phyloP scores from a whole-genome alignment of 2,329 filamentous ascomycete species.

The Nigrospora osmanthi region DNA sequence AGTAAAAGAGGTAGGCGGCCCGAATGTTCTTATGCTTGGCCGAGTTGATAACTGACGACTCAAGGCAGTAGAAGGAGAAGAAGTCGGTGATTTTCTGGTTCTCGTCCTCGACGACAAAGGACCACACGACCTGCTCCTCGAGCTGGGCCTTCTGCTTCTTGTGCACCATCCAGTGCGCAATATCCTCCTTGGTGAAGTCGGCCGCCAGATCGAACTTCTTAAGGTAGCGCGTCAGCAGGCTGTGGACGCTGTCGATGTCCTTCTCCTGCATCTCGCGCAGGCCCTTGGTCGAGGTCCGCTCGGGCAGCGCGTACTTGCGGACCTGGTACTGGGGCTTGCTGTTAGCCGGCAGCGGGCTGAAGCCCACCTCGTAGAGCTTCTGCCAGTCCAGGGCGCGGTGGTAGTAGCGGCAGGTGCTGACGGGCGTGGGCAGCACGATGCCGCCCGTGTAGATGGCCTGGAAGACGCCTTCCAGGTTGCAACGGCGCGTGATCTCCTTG shows the following conservation, averaged over 20 bases:
- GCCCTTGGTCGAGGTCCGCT: slow-evolving; percentile 62
- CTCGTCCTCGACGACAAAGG: slow-evolving; percentile 76
- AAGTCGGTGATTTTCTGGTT: slow-evolving; percentile 88
- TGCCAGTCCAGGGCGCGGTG: slow-evolving; percentile 92
- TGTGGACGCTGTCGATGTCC: slow-evolving; percentile 69
- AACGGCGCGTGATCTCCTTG: slow-evolving; percentile 92
- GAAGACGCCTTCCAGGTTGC: slow-evolving; percentile 79
- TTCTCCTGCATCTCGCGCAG: slow-evolving; percentile 72
- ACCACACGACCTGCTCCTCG: slow-evolving; percentile 82
- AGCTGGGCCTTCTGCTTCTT: slow-evolving; percentile 45
- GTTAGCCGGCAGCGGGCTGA: slow-evolving; percentile 76
- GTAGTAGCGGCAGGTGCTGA: slow-evolving; percentile 92
- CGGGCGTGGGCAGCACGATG: slow-evolving; percentile 80
- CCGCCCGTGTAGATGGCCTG: slow-evolving; percentile 92
- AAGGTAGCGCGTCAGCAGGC: slow-evolving; percentile 70
- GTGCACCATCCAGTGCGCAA: slow-evolving; percentile 81
- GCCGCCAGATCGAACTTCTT: slow-evolving; percentile 77
- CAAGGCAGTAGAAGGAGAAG: slow-evolving; percentile 92
- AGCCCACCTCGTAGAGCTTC: slow-evolving; percentile 90
- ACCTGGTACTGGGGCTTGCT: slow-evolving; percentile 84
- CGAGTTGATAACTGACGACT: slow-evolving; percentile 81
- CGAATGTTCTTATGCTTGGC: slow-evolving; percentile 67
- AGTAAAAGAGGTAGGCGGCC: slow-evolving; percentile 96
- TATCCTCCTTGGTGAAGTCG: slow-evolving; percentile 70
- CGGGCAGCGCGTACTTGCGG: slow-evolving; percentile 76